Conservation (phyloP, 2,329 filamentous ascomycete species). For the Colletotrichum trifolii region DNA sequence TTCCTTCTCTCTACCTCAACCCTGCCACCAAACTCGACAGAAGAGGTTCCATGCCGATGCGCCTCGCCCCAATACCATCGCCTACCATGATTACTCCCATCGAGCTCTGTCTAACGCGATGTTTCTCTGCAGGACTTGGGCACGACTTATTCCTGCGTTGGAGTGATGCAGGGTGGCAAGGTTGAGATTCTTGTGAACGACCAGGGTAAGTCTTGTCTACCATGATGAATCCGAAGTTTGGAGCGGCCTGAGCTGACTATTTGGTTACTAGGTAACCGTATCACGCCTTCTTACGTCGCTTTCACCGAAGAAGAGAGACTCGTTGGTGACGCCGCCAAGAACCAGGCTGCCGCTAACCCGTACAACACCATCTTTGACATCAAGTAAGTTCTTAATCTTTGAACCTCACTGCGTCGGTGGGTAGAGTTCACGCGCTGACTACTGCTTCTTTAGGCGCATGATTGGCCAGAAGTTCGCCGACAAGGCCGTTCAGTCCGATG, state of each 20-base stretch:
- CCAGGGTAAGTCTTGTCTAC: conserved; percentile 60
- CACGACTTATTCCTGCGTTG: conserved; percentile 90
- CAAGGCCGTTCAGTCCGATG: conserved; percentile 89
- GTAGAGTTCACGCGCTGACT: conserved; percentile 37
- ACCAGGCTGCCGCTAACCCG: conserved; percentile 88
- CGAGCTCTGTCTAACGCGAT: background rate
- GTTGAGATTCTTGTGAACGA: conserved; percentile 97
- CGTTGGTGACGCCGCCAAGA: conserved; percentile 97
- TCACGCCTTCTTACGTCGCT: conserved; percentile 93
- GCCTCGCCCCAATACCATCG: too few species aligned
- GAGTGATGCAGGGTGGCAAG: conserved; percentile 95
- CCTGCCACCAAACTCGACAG: background rate
- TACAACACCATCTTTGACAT: conserved; percentile 81
- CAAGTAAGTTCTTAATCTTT: conserved; percentile 70
- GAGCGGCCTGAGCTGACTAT: conserved; percentile 25
- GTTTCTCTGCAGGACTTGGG: conserved; percentile 73
- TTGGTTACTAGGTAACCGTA: conserved; percentile 77
- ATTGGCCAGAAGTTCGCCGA: conserved; percentile 87
- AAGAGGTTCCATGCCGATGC: too few species aligned
- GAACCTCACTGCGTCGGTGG: background rate
- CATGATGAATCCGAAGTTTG: too few species aligned
- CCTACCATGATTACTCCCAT: too few species aligned
- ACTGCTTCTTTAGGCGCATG: conserved; percentile 68
- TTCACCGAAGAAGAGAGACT: conserved; percentile 97
- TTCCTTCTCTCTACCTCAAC: background rate